phyloP scores from a whole-genome alignment of 164 flowering plant species.

The Liriodendron chinense region DNA sequence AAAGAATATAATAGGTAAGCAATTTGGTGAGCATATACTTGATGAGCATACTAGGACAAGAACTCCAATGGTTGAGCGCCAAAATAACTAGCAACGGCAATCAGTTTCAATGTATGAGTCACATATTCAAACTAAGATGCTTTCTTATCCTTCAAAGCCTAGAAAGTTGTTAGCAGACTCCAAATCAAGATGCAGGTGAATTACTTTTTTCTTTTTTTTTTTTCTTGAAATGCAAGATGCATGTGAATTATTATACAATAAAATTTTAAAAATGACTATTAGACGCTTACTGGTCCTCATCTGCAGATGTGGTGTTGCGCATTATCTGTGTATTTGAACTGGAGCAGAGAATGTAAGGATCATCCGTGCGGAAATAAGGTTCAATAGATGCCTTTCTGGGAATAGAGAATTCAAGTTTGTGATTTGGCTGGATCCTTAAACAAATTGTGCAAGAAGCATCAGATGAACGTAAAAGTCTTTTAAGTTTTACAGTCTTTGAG shows the following conservation, averaged over 20 bases:
- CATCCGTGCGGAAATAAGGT: conserved; percentile 29
- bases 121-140: neutral
- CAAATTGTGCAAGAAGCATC: conserved; percentile 27
- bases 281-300: conserved; percentile 38
- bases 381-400: conserved; percentile 33
- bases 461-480: conserved; percentile 27
- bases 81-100: neutral
- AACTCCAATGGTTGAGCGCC: neutral
- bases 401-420: conserved; percentile 31
- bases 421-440: conserved; percentile 26
- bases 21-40: neutral
- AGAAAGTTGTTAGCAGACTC: neutral
- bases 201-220: too few relatives aligned
- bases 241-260: neutral
- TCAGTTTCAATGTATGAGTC: neutral
- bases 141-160: neutral
- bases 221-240: too few relatives aligned
- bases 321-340: conserved; percentile 24
- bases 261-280: neutral
- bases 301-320: conserved; percentile 17
- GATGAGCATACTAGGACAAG: neutral
- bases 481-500: conserved; percentile 31
- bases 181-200: neutral
- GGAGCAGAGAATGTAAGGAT: conserved; percentile 31
- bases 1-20: neutral